Base-by-base conservation (phyloP, 2,329 filamentous ascomycete genomes). In the Fusarium longipes region DNA sequence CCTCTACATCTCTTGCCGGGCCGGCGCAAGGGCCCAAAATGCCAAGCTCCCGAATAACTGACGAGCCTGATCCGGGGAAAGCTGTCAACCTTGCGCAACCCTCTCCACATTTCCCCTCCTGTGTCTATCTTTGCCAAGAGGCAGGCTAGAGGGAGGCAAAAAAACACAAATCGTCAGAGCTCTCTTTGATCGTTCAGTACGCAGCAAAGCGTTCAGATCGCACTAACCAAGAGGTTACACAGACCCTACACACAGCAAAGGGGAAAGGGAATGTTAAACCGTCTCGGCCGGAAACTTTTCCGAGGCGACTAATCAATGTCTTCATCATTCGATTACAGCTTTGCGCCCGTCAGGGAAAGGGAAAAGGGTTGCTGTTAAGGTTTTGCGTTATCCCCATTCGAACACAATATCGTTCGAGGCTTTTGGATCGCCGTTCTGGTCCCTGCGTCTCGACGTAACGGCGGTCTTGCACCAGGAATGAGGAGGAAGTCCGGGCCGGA, bases 141-240 rank as follows among this genome's bases (percentile, higher is more conserved):
- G 35, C 9, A 24, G 45, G 45, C 29, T 44, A 35, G 8, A 47
- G 5, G 33, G 30, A 47, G 51, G 60, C 52, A 36, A 50, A 48
- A 60, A 56, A 36, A 20, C 11, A 35, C 55, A 50, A 68, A 73
- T 77, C 75, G 76, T 77, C 76, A 77, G 76, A 56, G 76, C 76
- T 77, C 76, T 88, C 86, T 87, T 88, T 88, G 83, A 80, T 87
- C 85, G 75, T 84, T 84, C 84, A 76, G 52, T 71, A 63, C 60
- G 51, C 29, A 42, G 73, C 22, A 40, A 40, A 63, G 29, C 72
- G 68, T 71, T 78, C 76, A 82, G 80, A 78, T 83, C 76, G 74
- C 78, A 74, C 60, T 68, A 70, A 44, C 18, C 39, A 22, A 30
- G 66, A 60, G 67, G 66, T 64, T 69, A 69, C 44, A 36, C 62